Base-by-base conservation (phyloP, 2,329 filamentous ascomycete genomes). In the Diplocarpon rosae region DNA sequence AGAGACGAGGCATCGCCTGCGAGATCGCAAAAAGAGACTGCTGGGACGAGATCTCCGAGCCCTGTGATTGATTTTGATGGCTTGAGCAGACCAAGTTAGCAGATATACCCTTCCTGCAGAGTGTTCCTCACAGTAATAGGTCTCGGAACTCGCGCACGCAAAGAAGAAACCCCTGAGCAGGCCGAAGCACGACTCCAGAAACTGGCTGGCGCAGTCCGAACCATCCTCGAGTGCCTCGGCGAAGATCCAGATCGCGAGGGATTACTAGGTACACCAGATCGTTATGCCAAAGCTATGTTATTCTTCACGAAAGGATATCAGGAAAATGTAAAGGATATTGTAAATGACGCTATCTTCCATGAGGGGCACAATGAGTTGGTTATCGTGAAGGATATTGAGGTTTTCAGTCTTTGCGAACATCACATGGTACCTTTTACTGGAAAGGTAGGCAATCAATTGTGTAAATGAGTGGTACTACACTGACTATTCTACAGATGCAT, bases 261-360 rank as follows among this genome's bases (percentile, higher is more conserved):
- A 34, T 65, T 84, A 33, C 67, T 81, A 13, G 77, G 70, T 33
- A 83, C 80, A 0, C 92, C 92, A 0, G 78, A 84, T 59, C 76
- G 92, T 50, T 98, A 96, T 63, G 90, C 92, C 37, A 92, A 95
- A 66, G 92, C 92, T 12, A 80, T 98, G 76, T 77, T 96, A 51
- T 93, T 84, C 70, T 88, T 98, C 65, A 98, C 92, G 5, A 88
- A 93, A 64, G 92, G 92, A 35, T 98, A 98, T 63, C 88, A 96
- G 68, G 81, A 95, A 69, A 95, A 95, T 59, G 77, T 95, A 43
- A 74, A 80, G 50, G 85, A 94, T 61, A 84, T 96, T 53, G 85
- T 96, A 50, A 96, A 96, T 63, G 77, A 82, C 45, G 92, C 92
- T 14, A 85, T 96, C 43, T 98, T 98, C 66, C 83, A 95, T 59